Percentiles rank a stretch among this genome's conserved stretches.
phyloP scores from a whole-genome alignment of 1,139 yeast species.

The Yamadazyma songkhlaensis region DNA sequence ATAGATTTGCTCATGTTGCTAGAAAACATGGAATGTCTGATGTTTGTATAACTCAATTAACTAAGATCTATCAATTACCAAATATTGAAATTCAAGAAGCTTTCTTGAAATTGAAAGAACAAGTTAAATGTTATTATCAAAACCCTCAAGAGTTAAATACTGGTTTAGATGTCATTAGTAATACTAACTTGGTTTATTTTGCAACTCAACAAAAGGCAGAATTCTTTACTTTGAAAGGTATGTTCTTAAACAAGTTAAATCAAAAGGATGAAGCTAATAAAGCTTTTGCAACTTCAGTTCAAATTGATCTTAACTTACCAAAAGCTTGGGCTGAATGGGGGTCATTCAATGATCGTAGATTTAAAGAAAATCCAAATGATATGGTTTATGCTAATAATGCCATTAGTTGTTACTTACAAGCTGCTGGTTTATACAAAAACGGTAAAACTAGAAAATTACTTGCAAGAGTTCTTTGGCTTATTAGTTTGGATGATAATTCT shows the following conservation, averaged over 20 bases:
- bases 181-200: conserved; percentile 92
- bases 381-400: conserved; percentile 91
- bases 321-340: conserved; percentile 99
- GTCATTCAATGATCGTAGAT: conserved; percentile 82
- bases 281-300: conserved; percentile 97
- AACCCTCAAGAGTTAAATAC: conserved; percentile 83
- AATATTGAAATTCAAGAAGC: conserved; percentile 99
- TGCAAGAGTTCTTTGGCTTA: conserved; percentile 90
- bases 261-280: conserved; percentile 95
- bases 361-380: conserved; percentile 81
- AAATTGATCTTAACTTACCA: conserved; percentile 87
- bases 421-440: conserved; percentile 93
- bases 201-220: conserved; percentile 98
- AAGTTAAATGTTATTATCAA: conserved; percentile 96
- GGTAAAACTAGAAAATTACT: conserved; percentile 85
- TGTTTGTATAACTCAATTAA: conserved; percentile 88
- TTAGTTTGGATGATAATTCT: conserved; percentile 82
- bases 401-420: conserved; percentile 92
- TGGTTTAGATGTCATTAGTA: conserved; percentile 94
- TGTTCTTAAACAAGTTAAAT: conserved; percentile 89
- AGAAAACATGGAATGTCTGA: conserved; percentile 96
- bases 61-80: conserved; percentile 92
- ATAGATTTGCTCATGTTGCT: conserved; percentile 97
- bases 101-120: conserved; percentile 89
- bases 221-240: conserved; percentile 94